Base-by-base conservation (phyloP, 805 yeast species). In the Hanseniaspora nectarophila region DNA sequence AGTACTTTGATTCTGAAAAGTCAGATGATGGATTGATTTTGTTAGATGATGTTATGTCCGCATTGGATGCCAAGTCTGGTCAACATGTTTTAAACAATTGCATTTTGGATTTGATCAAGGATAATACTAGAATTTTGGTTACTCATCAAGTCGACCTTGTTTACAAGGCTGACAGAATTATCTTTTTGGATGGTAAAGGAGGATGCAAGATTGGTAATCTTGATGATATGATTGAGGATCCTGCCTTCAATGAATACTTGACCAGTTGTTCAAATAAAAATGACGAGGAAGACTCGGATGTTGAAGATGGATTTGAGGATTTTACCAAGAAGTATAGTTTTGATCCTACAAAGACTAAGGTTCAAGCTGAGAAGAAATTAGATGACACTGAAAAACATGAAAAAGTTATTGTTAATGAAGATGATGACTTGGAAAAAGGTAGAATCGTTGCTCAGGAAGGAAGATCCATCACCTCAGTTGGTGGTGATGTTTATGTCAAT, bases 61-160 rank as follows among this genome's bases (percentile, higher is more conserved):
- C 95, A 5, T 94, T 85, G 7, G 95, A 85, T 65, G 87, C 90
- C 31, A 79, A 85, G 60, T 94, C 85, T 43, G 94, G 92, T n/a
- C 76, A 76, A 53, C 87, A 81, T 59, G 82, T 85, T 48, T 77
- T 85, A 75, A 73, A 77, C 43, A 71, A 77, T 38, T 86, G 95
- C 65, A 64, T 86, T 42, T 56, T 74, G 55, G 88, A 85, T 0
- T 55, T 78, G 26, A 62, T 87, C 54, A 66, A 68, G 38, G 64
- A 66, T 18, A 77, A 74, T 59, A 87, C 95, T 0, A 73, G 92
- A 59, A 60, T 87, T 10, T 70, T 86, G 59, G 94, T 94, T 2
- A 87, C 95, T 0, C 95, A 86, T 64, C 95, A 87, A 63, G 69
- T 87, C 47, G 77, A 86, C 5, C 69, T 86, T 55, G 75, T 86